phyloP scores from a whole-genome alignment of 2,329 filamentous ascomycete species.

The Hypoxylon sp. region DNA sequence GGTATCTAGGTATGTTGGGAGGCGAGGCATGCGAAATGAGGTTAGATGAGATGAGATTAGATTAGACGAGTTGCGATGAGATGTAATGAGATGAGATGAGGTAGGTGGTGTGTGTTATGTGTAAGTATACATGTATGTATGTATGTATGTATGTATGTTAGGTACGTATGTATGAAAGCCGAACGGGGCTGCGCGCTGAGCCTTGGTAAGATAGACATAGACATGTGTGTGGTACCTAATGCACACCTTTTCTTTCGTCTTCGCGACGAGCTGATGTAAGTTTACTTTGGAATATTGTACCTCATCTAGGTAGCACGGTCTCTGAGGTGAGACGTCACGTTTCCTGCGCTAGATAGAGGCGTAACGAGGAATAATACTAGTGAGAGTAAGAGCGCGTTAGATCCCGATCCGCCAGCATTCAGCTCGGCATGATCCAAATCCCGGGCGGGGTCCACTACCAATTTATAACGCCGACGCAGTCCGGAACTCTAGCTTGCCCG shows the following conservation, averaged over 20 bases:
- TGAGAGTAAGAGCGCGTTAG: background rate
- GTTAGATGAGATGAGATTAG: slow-evolving; percentile 28
- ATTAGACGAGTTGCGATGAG: slow-evolving; percentile 21
- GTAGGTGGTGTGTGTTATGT: slow-evolving; percentile 29
- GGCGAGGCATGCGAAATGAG: slow-evolving; percentile 25
- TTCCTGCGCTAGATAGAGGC: background rate
- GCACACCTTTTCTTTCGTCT: slow-evolving; percentile 31
- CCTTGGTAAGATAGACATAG: slow-evolving; percentile 38
- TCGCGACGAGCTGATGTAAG: slow-evolving; percentile 37
- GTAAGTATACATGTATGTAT: slow-evolving; percentile 24
- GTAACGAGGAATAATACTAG: slow-evolving; percentile 3
- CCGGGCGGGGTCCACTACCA: slow-evolving; percentile 19
- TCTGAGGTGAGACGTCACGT: background rate
- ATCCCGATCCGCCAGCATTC: slow-evolving; percentile 17
- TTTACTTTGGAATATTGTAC: slow-evolving; percentile 27
- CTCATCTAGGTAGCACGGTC: slow-evolving; percentile 6
- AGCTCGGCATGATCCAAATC: slow-evolving; percentile 28
- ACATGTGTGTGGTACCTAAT: slow-evolving; percentile 17
- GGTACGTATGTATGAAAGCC: slow-evolving; percentile 13
- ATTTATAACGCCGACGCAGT: slow-evolving; percentile 32
- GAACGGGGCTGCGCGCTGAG: slow-evolving; percentile 17
- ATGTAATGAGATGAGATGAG: slow-evolving; percentile 24
- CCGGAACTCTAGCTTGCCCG: slow-evolving; percentile 36
- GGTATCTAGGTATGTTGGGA: slow-evolving; percentile 8
- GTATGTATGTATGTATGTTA: slow-evolving; percentile 23